Evolutionary conservation across 2,329 filamentous ascomycete genomes (phyloP), one percentile per base, ranked within the genome.

Genomic region (Lojkania enalia): DNA sequence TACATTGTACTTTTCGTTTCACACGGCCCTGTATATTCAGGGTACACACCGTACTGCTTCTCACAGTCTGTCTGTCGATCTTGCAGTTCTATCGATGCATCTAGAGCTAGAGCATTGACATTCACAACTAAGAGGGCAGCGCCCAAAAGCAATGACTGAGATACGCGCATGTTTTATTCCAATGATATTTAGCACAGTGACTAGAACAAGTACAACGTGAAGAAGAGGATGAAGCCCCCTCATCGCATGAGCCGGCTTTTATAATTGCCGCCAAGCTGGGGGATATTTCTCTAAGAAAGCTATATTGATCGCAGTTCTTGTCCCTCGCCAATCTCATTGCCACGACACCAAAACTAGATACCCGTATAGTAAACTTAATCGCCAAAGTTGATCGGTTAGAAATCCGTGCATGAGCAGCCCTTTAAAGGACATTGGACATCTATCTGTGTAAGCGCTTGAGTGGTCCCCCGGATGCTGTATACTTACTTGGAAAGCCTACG

Each of bases 401-500:
- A 44, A 29, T 44, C 38, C 20, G 32, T 44, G 20, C 41, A 44
- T n/a, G 41, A 11, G 33, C 41, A 44, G 21, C 41, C 41, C 33
- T 44, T 39, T 9, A 39, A 25, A 11, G 42, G 42, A 45, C 42
- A 45, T 16, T 39, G 18, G 7, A 45, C 19, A 30, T 39, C 42
- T 45, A 35, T 16, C 11, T 14, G 9, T 12, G 4, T 21, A 11
- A n/a, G 4, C 18, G 5, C 40, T 27, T 27, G 23, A 3, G 4
- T n/a, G n/a, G n/a, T n/a, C n/a, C n/a, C n/a, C n/a, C n/a, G n/a
- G n/a, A n/a, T 19, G 7, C 36, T 5, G 9, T 6, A 5, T 6
- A 39, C 42, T 25, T 39, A 45, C 42, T 45, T 5, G 42, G 42
- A 20, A 39, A 45, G 13, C 42, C 42, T 18, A 45, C 35, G 19